Conservation (phyloP, 23 red algal species). For the Cyanidioschyzon merolae region DNA sequence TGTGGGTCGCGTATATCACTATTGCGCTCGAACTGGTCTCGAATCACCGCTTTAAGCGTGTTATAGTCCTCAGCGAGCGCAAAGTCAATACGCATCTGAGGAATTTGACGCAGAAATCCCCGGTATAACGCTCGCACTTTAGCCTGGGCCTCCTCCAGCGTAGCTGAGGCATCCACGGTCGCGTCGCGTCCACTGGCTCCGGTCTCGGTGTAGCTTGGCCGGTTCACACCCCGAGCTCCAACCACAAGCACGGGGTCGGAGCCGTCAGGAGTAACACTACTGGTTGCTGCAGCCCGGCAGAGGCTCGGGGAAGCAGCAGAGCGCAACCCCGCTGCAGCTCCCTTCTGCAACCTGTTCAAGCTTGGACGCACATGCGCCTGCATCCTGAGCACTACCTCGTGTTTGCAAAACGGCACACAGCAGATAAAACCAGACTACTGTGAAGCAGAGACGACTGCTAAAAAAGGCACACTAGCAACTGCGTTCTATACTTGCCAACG, state of each 20-base stretch:
- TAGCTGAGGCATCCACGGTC: constrained; percentile 35
- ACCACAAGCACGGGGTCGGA: background rate
- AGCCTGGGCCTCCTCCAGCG: constrained; percentile 34
- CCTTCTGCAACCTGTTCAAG: background rate
- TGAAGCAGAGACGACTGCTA: too few relatives aligned
- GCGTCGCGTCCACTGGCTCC: constrained; percentile 59
- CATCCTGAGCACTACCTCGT: too few relatives aligned
- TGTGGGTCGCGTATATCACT: constrained; percentile 40
- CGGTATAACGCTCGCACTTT: constrained; percentile 51
- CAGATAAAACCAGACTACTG: too few relatives aligned
- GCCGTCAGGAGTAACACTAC: background rate
- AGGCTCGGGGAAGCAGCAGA: background rate
- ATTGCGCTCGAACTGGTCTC: constrained; percentile 57
- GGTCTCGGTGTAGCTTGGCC: constrained; percentile 58
- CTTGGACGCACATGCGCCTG: background rate
- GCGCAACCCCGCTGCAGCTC: background rate
- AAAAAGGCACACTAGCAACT: too few relatives aligned
- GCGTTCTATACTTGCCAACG: too few relatives aligned
- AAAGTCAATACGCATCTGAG: constrained; percentile 64
- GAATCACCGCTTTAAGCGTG: constrained; percentile 31
- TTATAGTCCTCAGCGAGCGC: constrained; percentile 42
- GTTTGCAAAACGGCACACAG: too few relatives aligned
- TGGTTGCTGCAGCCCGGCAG: background rate
- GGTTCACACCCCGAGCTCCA: background rate
- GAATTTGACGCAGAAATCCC: constrained; percentile 36